These are phyloP conservation scores for Astrephomene gubernaculifera DNA, from an alignment of 139 green algal species.

Conservation along the genomic window DNA sequence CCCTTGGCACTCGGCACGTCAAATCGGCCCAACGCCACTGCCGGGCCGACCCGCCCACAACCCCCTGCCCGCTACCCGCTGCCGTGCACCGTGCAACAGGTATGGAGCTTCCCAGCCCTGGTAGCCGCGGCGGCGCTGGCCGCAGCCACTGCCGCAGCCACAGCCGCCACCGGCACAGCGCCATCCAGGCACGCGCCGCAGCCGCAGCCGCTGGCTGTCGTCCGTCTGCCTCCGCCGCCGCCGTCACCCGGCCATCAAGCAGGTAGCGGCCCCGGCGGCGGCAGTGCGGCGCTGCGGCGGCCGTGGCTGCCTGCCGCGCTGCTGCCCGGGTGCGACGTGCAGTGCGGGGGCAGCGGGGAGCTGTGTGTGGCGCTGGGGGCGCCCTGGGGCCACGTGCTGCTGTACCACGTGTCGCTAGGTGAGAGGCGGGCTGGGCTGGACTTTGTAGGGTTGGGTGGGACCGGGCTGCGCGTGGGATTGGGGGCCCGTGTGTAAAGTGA, in stretches of 20 bases:
- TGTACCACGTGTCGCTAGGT: conserved; percentile 47
- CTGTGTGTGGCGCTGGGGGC: conserved; percentile 29
- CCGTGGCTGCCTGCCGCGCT: conserved; percentile 36
- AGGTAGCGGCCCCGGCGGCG: background rate
- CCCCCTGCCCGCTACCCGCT: background rate
- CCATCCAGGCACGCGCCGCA: too few relatives aligned
- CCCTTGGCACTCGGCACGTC: too few relatives aligned
- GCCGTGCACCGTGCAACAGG: background rate
- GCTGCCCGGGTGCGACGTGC: conserved; percentile 7
- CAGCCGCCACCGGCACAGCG: background rate
- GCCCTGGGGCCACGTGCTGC: conserved; percentile 26
- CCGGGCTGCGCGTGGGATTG: background rate
- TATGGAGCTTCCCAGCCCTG: conserved; percentile 22
- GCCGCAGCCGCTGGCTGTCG: background rate
- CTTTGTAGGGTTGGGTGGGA: background rate
- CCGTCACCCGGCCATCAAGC: background rate
- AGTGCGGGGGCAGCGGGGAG: conserved; percentile 8
- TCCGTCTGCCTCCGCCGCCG: conserved; percentile 17
- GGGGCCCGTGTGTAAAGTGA: background rate
- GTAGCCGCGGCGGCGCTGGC: conserved; percentile 4
- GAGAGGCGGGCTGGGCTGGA: background rate
- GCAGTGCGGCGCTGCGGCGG: background rate
- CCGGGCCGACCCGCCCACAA: too few relatives aligned
- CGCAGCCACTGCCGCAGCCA: background rate
- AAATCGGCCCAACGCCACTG: too few relatives aligned